Base-by-base conservation (phyloP, 305 asterid species). In the Withania somnifera region DNA sequence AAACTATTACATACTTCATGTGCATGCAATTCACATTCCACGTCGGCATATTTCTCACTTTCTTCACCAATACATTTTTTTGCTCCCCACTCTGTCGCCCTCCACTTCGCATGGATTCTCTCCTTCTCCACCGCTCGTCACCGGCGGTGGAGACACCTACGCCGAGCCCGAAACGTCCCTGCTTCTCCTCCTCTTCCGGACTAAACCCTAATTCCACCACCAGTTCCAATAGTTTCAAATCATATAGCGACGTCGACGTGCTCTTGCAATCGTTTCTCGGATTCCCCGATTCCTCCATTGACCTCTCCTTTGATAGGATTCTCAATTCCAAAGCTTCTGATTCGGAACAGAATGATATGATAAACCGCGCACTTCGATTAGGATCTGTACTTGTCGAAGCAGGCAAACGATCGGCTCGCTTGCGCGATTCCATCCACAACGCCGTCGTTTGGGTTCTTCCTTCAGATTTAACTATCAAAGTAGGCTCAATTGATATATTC, bases 381-480 rank as follows among this genome's bases (percentile, higher is more conserved):
- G 98, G 95, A 64, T 87, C 94, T 15, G 86, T 88, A 9, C 92
- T 93, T 82, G 88, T 94, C 38, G 97, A 92, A 81, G 98, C 95
- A 28, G 95, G 93, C 56, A 89, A 87, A 26, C 91, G 93, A 82
- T 89, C 98, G 63, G 88, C 93, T 45, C 87, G 97, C 83, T 89
- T 86, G 82, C 91, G 91, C 76, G 91, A 88, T 83, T 87, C 93
- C 78, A 28, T 82, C 85, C 98, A 93, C 82, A 93, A 94, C 90
- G 91, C 89, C 14, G 77, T 82, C 86, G 91, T 83, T 86, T 94
- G 97, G 97, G 85, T 90, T 22, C 89, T 95, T 64, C 91, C 96
- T 17, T 77, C 90, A 56, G 96, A 95, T 89, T 93, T 95, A 86
- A 93, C 98, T 34, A 85, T 93, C 77, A 91, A 92, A 87, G 98